Evolutionary conservation across 164 flowering plant species (phyloP), one percentile per base, ranked within the genome.

Genomic region (Houttuynia cordata): DNA sequence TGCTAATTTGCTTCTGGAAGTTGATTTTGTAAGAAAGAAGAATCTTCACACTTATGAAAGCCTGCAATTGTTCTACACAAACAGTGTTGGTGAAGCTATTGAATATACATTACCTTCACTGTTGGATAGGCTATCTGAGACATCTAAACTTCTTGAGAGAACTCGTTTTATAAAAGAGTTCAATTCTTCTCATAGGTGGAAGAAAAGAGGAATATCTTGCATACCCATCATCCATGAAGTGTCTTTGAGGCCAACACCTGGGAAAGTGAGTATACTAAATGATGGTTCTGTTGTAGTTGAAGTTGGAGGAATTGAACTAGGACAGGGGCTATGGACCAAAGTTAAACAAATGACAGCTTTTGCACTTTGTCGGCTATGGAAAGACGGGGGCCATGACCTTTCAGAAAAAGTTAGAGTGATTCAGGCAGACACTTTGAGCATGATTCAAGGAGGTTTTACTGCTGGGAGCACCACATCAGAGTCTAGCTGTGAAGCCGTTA

Each of bases 301-400:
- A 80, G 93, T 87, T 63, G 96, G 96, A 58, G 98, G 98, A 10
- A 79, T 88, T 65, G 96, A 92, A 69, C 21, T 92, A 17, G 98
- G 96, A 1, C 98, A 92, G 69, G 98, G 98, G 64, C 89, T 88
- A 4, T 91, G 94, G 96, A 91, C 97, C 12, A 91, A 88, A 72
- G 97, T 80, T 23, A 85, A 77, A 66, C 97, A 91, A 73, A 85
- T 85, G 88, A 70, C 79, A 51, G 96, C 97, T 22, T 91, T 72
- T 78, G 86, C 76, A 69, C 87, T 91, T 12, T 66, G 85, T 67
- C 71, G 56, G 24, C 57, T 88, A 58, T 64, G 70, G 50, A 75
- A 83, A 62, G 80, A 71, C 65, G 86, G 84, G 70, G 62, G 70
- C 40, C 68, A 53, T 53, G 70, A 80, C 23, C 73, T 92, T 4